phyloP scores from a whole-genome alignment of 495 filamentous ascomycete species.

The Tuber aestivum region DNA sequence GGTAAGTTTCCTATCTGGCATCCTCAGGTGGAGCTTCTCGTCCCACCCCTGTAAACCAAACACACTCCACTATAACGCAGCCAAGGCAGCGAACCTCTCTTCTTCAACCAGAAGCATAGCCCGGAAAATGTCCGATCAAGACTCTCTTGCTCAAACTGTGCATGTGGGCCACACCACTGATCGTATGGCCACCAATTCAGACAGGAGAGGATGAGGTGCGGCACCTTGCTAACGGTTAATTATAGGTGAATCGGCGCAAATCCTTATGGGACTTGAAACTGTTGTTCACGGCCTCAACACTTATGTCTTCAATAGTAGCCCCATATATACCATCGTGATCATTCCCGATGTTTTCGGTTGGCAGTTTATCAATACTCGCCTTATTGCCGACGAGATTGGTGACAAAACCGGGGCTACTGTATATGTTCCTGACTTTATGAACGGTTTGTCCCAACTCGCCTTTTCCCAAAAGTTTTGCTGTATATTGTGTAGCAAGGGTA shows the following conservation, averaged over 20 bases:
- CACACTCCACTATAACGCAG: not conserved
- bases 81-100: not conserved
- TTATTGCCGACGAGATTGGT: slow-evolving; percentile 53
- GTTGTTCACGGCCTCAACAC: slow-evolving; percentile 49
- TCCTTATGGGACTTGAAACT: not conserved
- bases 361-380: slow-evolving; percentile 51
- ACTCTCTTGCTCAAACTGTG: not conserved
- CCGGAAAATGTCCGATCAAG: not conserved
- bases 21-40: not conserved
- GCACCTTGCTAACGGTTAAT: not conserved
- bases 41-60: not conserved
- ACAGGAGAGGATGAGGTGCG: not conserved
- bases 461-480: not conserved
- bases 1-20: not conserved
- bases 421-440: slow-evolving; percentile 58
- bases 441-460: slow-evolving; percentile 45
- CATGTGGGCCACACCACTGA: not conserved
- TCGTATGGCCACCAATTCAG: not conserved
- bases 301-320: slow-evolving; percentile 47
- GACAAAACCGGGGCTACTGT: slow-evolving; percentile 49
- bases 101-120: not conserved
- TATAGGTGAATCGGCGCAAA: not conserved
- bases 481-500: not conserved
- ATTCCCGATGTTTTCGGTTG: slow-evolving; percentile 58
- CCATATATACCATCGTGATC: slow-evolving; percentile 52